Evolutionary conservation across 345 rosid genomes (phyloP).

Genomic region (Cardiospermum halicacabum): DNA sequence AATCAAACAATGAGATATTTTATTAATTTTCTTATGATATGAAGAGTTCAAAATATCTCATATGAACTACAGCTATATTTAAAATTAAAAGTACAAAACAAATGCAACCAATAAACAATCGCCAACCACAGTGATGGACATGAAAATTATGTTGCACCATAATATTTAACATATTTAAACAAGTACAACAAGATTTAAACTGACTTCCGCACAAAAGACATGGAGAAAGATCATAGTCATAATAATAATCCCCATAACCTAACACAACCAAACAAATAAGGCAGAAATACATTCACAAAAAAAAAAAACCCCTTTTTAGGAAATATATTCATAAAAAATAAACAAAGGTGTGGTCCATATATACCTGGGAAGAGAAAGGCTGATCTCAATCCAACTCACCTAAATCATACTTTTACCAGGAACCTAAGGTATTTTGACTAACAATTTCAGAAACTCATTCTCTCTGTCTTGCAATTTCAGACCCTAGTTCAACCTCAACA

Average conservation of each 20-base stretch:
- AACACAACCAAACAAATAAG: neutral
- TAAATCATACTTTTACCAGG: slow-evolving; percentile 63
- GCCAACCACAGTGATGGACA: neutral
- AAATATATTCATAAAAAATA: neutral
- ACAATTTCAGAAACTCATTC: slow-evolving; percentile 46
- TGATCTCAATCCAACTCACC: slow-evolving; percentile 76
- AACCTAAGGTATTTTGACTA: slow-evolving; percentile 53
- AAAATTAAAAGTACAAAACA: neutral
- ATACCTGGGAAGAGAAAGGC: slow-evolving; percentile 78
- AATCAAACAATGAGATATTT: slow-evolving; percentile 8
- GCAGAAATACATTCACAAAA: neutral
- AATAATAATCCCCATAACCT: neutral
- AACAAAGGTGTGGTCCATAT: neutral
- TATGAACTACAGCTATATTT: neutral
- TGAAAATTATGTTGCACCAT: neutral
- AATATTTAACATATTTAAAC: neutral
- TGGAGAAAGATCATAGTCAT: neutral
- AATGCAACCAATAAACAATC: neutral
- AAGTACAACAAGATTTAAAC: neutral
- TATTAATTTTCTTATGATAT: neutral
- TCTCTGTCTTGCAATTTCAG: slow-evolving; percentile 25
- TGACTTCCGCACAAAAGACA: neutral
- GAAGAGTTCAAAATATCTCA: neutral
- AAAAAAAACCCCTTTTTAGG: neutral
- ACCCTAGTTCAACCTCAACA: slow-evolving; percentile 48